phyloP scores from a whole-genome alignment of 805 yeast genomes.

The Nakazawaea molendinolei region DNA sequence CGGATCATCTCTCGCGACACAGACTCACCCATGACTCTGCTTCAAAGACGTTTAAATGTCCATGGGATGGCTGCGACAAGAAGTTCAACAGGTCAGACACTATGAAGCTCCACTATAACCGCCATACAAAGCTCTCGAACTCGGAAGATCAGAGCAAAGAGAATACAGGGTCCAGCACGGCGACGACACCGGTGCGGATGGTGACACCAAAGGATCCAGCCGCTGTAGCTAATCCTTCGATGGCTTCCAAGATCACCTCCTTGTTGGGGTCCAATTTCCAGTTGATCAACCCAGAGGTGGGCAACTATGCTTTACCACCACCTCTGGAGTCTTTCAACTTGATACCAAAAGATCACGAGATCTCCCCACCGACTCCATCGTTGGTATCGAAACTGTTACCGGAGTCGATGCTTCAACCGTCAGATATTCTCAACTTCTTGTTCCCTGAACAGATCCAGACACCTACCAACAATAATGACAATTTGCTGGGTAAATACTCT shows the following conservation, averaged over 20 bases:
- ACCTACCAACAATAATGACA: background rate
- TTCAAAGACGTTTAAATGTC: conserved; percentile 38
- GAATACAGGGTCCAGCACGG: background rate
- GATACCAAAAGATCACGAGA: no score
- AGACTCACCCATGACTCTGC: conserved; percentile 41
- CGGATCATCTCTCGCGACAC: conserved; percentile 56
- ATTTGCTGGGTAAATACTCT: background rate
- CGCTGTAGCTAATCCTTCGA: background rate
- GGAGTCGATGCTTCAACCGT: conserved; percentile 3
- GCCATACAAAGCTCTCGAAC: no score
- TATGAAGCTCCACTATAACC: conserved; percentile 32
- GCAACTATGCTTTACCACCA: background rate
- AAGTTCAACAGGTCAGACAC: conserved; percentile 50
- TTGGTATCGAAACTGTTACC: no score
- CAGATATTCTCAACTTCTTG: conserved; percentile 9
- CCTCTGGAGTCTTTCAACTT: background rate
- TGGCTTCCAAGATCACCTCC: conserved; percentile 1
- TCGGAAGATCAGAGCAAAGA: conserved; percentile 13
- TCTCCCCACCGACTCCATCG: background rate
- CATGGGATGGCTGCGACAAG: conserved; percentile 40
- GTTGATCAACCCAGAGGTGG: background rate
- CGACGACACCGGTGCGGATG: background rate
- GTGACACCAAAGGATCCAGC: background rate
- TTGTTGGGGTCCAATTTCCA: conserved; percentile 1
- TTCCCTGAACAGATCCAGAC: conserved; percentile 5